phyloP scores from a whole-genome alignment of 345 rosid species.

The Citrus sp. region DNA sequence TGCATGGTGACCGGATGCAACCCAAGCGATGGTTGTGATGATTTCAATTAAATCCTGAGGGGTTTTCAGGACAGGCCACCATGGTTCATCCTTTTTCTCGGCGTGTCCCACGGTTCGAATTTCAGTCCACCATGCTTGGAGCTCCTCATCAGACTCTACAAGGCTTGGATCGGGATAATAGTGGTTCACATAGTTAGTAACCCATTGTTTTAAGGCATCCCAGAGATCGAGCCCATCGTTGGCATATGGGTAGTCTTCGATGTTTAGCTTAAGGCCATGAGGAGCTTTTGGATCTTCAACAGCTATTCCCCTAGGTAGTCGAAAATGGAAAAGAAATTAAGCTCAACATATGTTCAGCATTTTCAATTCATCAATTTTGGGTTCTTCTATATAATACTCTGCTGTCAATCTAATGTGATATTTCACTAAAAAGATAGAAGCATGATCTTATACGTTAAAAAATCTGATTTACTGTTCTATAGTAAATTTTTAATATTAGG shows the following conservation, averaged over 20 bases:
- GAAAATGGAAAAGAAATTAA: background rate
- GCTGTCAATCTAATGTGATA: too few species aligned
- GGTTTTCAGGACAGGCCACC: conserved; percentile 47
- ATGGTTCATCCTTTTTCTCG: conserved; percentile 13
- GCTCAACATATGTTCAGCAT: background rate
- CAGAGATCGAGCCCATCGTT: conserved; percentile 52
- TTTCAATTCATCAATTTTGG: too few species aligned
- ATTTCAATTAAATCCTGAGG: conserved; percentile 1
- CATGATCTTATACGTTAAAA: too few species aligned
- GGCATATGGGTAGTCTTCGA: conserved; percentile 61
- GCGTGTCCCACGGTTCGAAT: background rate
- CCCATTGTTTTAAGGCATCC: conserved; percentile 48
- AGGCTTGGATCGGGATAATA: conserved; percentile 12
- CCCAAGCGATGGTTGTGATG: conserved; percentile 35
- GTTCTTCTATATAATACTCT: too few species aligned
- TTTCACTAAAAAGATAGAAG: too few species aligned
- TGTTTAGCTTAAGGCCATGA: conserved; percentile 46
- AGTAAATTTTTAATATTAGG: too few species aligned
- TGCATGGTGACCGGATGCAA: conserved; percentile 41
- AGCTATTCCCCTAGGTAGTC: conserved; percentile 45
- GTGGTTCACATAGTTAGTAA: conserved; percentile 22
- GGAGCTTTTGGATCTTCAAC: conserved; percentile 42
- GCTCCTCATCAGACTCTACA: conserved; percentile 37
- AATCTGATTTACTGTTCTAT: too few species aligned
- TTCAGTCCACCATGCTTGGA: conserved; percentile 58